Evolutionary conservation across 2,329 filamentous ascomycete genomes (phyloP).

Genomic region (Emergomyces pasteurianus): DNA sequence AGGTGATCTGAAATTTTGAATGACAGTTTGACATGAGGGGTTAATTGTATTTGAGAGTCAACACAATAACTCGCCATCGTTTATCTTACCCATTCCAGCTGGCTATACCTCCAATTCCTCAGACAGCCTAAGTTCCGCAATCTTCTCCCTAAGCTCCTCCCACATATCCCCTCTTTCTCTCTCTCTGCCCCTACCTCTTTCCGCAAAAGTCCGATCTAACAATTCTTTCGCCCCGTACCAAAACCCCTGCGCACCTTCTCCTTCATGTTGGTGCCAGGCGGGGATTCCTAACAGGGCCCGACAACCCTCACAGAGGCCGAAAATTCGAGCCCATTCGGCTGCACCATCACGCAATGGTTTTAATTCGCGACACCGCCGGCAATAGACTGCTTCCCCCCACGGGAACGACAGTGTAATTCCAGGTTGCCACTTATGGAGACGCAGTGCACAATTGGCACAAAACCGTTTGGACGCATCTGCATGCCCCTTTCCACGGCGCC

Average conservation of each 20-base stretch:
- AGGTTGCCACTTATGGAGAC: slow-evolving; percentile 10
- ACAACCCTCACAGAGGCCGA: slow-evolving; percentile 1
- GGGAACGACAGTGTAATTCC: slow-evolving; percentile 7
- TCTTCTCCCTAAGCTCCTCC: neutral
- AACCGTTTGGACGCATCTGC: slow-evolving; percentile 11
- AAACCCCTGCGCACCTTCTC: neutral
- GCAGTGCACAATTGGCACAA: slow-evolving; percentile 11
- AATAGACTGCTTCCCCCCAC: neutral
- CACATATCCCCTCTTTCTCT: neutral
- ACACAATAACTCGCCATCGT: neutral
- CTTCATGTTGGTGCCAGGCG: neutral
- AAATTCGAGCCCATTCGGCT: neutral
- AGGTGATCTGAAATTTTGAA: neutral
- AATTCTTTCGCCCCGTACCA: slow-evolving; percentile 1
- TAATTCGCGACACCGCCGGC: neutral
- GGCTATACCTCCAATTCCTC: neutral
- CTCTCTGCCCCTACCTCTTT: neutral
- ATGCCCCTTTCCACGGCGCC: slow-evolving; percentile 12
- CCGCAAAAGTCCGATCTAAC: neutral
- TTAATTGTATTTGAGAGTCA: neutral
- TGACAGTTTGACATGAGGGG: neutral
- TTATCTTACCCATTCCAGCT: neutral
- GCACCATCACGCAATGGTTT: neutral
- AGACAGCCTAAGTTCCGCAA: neutral
- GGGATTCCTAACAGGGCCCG: neutral